phyloP scores from a whole-genome alignment of 2,329 filamentous ascomycete genomes.

The Nemania bipapillata region DNA sequence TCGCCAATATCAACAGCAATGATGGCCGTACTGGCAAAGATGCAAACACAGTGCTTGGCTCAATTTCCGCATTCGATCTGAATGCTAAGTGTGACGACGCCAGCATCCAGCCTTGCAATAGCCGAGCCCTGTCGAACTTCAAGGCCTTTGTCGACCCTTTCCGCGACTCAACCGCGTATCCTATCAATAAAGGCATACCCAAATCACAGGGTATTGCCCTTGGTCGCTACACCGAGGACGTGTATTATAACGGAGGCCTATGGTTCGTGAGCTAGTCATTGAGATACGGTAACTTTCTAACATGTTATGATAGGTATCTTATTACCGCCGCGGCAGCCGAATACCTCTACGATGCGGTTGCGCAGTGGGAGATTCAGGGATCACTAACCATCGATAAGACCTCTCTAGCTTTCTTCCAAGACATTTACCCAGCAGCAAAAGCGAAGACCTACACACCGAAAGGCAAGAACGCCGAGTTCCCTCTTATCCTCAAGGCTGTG shows the following conservation, averaged over 20 bases:
- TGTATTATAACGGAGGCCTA: conserved; percentile 67
- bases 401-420: conserved; percentile 67
- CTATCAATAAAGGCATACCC: conserved; percentile 62
- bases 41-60: conserved; percentile 63
- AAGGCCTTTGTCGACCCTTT: conserved; percentile 67
- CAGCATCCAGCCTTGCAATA: conserved; percentile 68
- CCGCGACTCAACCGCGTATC: conserved; percentile 59
- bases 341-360: conserved; percentile 67
- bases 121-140: conserved; percentile 63
- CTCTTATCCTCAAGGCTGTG: conserved; percentile 59
- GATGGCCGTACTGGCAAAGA: conserved; percentile 65
- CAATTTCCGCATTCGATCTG: conserved; percentile 63
- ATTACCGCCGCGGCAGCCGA: conserved; percentile 67
- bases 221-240: conserved; percentile 63
- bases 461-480: conserved; percentile 50
- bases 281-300: conserved; percentile 17
- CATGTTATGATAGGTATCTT: conserved; percentile 54
- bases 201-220: conserved; percentile 57
- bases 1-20: conserved; percentile 63
- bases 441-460: conserved; percentile 61
- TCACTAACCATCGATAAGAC: conserved; percentile 61
- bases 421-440: conserved; percentile 60
- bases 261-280: conserved; percentile 53
- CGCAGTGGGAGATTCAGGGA: conserved; percentile 62
- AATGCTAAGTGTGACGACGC: conserved; percentile 61